Base-by-base conservation (phyloP, 2,329 filamentous ascomycete species). In the Phialophora expanda region DNA sequence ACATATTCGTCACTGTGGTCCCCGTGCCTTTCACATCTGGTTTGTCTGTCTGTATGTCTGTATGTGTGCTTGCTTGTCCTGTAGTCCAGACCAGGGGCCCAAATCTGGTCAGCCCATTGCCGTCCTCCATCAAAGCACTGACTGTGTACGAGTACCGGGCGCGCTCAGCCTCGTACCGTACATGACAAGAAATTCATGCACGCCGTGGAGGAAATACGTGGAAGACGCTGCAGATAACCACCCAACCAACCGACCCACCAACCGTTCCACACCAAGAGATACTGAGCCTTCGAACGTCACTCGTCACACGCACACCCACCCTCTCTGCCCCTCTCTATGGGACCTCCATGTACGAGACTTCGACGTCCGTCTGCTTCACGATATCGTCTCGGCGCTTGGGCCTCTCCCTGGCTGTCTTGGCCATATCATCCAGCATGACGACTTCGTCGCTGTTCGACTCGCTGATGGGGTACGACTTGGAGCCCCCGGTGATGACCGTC, bases 391-490 rank as follows among this genome's bases (percentile, higher is more conserved):
- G 41, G 20, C 30, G 30, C 30, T 38, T 54, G 30, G 32, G 30
- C 22, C 30, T 41, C 14, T 61, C 17, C 24, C 14, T 34, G n/a
- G 14, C 48, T 11, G 58, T 61, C 30, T 61, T 61, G 7, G 28
- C 48, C 48, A 61, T 53, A n/a, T 61, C 58, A 6, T 61, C 48
- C 30, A 61, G 58, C 58, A 61, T 61, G 48, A 61, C 58, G 32
- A 61, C 58, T 28, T 61, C 58, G 8, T 61, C 58, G 22, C 58
- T 61, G 30, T 51, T 53, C 17, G 58, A 61, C 24, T 61, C 58
- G 26, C 58, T 61, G 12, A 61, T 53, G 46, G 58, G 46, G n/a
- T 61, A 61, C 9, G 58, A 41, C 14, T 44, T 51, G 46, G 48
- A 20, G 2, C 58, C 58, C 38, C 58, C 17, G 2, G 14, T 54